Base-by-base conservation (phyloP, 306 rosid genomes). In the Ormosia emarginata region DNA sequence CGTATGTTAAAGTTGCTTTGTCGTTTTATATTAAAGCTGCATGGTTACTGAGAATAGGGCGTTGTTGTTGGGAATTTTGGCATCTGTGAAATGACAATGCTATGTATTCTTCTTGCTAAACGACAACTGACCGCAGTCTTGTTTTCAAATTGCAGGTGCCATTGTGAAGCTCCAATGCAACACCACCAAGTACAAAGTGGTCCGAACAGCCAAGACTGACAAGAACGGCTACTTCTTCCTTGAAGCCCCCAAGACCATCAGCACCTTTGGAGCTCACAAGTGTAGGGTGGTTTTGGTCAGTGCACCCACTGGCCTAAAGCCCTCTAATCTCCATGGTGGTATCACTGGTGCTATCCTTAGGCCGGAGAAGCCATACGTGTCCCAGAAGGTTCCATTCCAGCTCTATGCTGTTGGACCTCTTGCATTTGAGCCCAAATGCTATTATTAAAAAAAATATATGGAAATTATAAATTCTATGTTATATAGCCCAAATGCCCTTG, bases 141-240 rank as follows among this genome's bases (percentile, higher is more conserved):
- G 80, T 58, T 58, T 24, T 24, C 24, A 1, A 24, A 24, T 55
- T 67, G 85, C 82, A 95, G 99, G 90, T 18, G 98, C 97, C 3
- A 84, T 67, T 15, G 92, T 93, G 83, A 88, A 84, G 88, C 84
- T 95, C 5, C 83, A 83, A 41, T 93, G 99, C 86, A 90, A 87
- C 84, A 93, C 89, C 90, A 91, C 92, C 0, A 89, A 41, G 84
- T 85, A 87, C 83, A 86, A 82, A 1, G 2, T 81, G 52, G 79
- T 64, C 0, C 61, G 59, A 12, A 88, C 80, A 3, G 87, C 53
- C 0, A 84, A 57, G 46, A 86, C 91, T 0, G 99, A 95, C 87
- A 90, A 93, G 55, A 89, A 95, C 30, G 99, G 99, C 4, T 90
- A 93, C 44, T 95, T 91, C 88, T 94, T 78, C 89, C 24, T 91